Conservation (phyloP, 768 basidiomycete species). For the Hygrocybe coccinea region DNA sequence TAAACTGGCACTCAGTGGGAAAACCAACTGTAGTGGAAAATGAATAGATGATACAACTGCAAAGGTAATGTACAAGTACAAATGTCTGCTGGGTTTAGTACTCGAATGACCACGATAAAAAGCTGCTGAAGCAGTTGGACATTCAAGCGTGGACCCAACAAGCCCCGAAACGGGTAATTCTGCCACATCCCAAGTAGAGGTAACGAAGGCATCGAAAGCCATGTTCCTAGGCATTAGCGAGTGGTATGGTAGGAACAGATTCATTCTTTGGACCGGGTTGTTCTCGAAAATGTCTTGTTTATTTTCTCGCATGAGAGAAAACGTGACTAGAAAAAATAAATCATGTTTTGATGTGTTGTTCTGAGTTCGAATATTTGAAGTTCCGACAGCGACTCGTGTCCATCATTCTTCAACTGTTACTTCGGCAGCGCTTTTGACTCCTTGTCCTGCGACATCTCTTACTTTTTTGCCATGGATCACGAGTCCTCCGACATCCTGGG, state of each 20-base stretch:
- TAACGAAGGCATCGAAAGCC: constrained; percentile 69
- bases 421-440: neutral
- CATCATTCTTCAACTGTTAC: constrained; percentile 9
- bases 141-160: constrained; percentile 76
- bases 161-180: constrained; percentile 32
- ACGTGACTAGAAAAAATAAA: too few relatives aligned
- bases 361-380: too few relatives aligned
- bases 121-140: constrained; percentile 40
- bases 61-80: constrained; percentile 7
- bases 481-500: constrained; percentile 73
- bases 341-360: too few relatives aligned
- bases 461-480: constrained; percentile 48
- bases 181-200: constrained; percentile 75
- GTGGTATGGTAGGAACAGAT: constrained; percentile 49
- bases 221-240: constrained; percentile 73
- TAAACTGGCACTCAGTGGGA: too few relatives aligned
- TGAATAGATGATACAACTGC: too few relatives aligned
- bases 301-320: too few relatives aligned
- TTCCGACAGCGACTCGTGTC: neutral
- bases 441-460: constrained; percentile 6
- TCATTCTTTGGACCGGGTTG: too few relatives aligned
- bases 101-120: constrained; percentile 58
- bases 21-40: too few relatives aligned
- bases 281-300: too few relatives aligned
- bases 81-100: constrained; percentile 63